Base-by-base conservation (phyloP, 768 basidiomycete genomes). In the Dioszegia aurantiaca region DNA sequence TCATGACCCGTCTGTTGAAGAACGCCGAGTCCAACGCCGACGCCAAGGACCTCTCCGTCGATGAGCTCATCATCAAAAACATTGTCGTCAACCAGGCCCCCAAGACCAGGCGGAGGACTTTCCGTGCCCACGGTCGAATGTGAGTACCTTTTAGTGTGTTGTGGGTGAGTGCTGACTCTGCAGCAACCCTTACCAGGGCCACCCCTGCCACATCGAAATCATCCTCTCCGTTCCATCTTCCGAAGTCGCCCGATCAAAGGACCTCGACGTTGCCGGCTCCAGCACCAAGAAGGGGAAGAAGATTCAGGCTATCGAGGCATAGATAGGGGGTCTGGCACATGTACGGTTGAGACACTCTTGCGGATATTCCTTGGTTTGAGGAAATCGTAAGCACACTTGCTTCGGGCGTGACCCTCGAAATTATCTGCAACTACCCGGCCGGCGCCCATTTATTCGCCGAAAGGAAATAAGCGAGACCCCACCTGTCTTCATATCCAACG, bases 21-120 rank as follows among this genome's bases (percentile, higher is more conserved):
- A 99, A 99, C 79, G 95, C 95, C 41, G 94, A 98, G 79, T 87
- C 95, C 68, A 99, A 99, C 79, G 95, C 95, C 63, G 93, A 98
- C 73, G 90, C 90, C 71, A 99, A 99, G 83, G 90, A 86, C 80
- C 81, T 99, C 64, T 89, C 90, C 57, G 81, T 90, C 61, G 94
- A 97, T 71, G 91, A 93, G 62, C 86, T 99, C 56, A 67, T 80
- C 77, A 93, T 98, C 84, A 92, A 88, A 82, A 94, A 87, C 84
- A 95, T 98, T 68, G 90, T 89, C 68, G 93, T 99, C 51, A 87
- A 99, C 79, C 95, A 99, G 82, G 95, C 95, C 68, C 95, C 95
- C 63, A 95, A 95, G 88, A 93, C 90, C 78, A 92, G 92, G 79
- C 90, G 95, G 77, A 90, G 95, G 77, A 99, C 95, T 65, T 98